Base-by-base conservation (phyloP, 148 eudicot species). In the Amaranthus hypochondriacus region DNA sequence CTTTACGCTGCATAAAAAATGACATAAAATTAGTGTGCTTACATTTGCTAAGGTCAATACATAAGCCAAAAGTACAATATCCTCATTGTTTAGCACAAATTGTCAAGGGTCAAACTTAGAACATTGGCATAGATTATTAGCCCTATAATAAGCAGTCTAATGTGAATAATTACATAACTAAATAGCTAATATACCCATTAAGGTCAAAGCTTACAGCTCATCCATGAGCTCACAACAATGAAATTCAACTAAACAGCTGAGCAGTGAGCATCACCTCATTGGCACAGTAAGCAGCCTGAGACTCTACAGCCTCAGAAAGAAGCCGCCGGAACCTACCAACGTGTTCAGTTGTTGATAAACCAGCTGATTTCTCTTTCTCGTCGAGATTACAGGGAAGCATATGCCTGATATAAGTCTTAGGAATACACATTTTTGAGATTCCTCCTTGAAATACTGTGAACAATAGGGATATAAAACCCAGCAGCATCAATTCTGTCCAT, bases 391-490 rank as follows among this genome's bases (percentile, higher is more conserved):
- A 94, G 50, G 98, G 98, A 65, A 94, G 93, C 72, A 94, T 79
- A 65, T 86, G 88, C 9, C 4, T 67, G 48, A 83, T 81, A 8
- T 77, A 11, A 56, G 56, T 72, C 73, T 76, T 75, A 2, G 84
- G 75, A 73, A 94, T 91, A 64, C 98, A 94, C 9, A 94, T 79
- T 74, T 84, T 86, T 42, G 84, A 77, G 49, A 92, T 91, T 56
- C 81, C 62, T 54, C 79, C 78, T 88, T 94, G 97, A 15, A 88
- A 84, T 66, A 94, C 98, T 28, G 98, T 88, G 74, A 94, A 69
- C 66, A 94, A 78, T 11, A 94, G 85, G 43, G 98, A 94, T 72
- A 94, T 89, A 77, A 94, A 94, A 72, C 98, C 98, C 77, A 94
- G 76, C 60, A 94, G 85, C 98, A 94, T 94, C 98, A 92, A 83